A percentile compares a stretch with the other conserved stretches of the same genome.
phyloP scores from a whole-genome alignment of 176 grass and related monocot genomes.

The Avena sativa region DNA sequence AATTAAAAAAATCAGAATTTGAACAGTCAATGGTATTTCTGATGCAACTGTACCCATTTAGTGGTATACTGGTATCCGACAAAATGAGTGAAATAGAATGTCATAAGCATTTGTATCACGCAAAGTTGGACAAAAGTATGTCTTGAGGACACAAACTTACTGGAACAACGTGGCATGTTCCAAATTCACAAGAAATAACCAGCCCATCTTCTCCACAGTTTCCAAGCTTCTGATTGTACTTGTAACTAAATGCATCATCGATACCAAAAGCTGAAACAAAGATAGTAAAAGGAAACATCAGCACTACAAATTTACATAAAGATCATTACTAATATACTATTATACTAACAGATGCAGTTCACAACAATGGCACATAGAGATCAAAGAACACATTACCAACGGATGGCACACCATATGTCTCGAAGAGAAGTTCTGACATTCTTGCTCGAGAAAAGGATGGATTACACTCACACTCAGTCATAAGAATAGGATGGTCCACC shows the following conservation, averaged over 20 bases:
- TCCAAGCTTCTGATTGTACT: conserved; percentile 92
- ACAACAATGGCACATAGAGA: conserved; percentile 46
- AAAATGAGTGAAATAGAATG: conserved; percentile 22
- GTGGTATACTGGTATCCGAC: background rate
- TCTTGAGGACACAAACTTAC: conserved; percentile 62
- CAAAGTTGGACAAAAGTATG: conserved; percentile 25
- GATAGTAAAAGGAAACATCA: conserved; percentile 28
- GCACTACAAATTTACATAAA: conserved; percentile 4
- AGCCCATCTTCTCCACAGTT: conserved; percentile 94
- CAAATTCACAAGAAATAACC: conserved; percentile 75
- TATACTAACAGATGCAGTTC: conserved; percentile 16
- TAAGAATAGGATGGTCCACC: conserved; percentile 96
- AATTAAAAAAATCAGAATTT: background rate
- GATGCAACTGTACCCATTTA: conserved; percentile 31
- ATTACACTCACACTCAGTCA: conserved; percentile 97
- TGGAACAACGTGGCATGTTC: conserved; percentile 87
- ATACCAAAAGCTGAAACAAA: conserved; percentile 84
- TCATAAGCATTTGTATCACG: conserved; percentile 29
- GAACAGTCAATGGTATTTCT: conserved; percentile 18
- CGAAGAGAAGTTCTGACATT: conserved; percentile 98
- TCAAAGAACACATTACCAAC: conserved; percentile 64
- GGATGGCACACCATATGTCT: conserved; percentile 91
- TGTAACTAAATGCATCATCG: conserved; percentile 87
- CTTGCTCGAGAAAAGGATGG: conserved; percentile 86
- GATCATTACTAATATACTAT: background rate